These are phyloP conservation scores for Fibroporia radiculosa DNA, from an alignment of 768 basidiomycete genomes.

Conservation along the genomic window DNA sequence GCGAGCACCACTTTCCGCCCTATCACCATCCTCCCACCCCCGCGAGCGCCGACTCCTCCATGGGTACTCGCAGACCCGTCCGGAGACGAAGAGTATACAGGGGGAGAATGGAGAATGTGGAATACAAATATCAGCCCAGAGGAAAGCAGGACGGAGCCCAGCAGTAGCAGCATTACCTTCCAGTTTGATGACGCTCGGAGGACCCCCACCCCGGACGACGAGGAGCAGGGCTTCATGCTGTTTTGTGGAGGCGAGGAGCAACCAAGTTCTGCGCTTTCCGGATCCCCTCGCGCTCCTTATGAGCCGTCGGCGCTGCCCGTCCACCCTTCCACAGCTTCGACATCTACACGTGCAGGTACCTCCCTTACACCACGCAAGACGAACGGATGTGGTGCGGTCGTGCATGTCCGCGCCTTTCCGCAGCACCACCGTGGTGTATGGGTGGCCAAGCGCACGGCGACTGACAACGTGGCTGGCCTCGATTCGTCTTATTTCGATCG, in stretches of 20 bases:
- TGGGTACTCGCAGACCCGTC: constrained; percentile 3
- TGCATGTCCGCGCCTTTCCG: constrained; percentile 50
- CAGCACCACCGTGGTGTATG: constrained; percentile 47
- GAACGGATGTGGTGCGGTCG: constrained; percentile 57
- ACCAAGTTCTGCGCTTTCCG: constrained; percentile 5
- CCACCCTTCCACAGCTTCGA: constrained; percentile 19
- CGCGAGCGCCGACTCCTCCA: not conserved
- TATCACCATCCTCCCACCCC: not conserved
- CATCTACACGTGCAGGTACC: constrained; percentile 9
- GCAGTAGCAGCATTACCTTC: constrained; percentile 6
- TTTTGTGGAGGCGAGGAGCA: constrained; percentile 14
- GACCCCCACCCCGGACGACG: constrained; percentile 11
- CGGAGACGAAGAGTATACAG: constrained; percentile 15
- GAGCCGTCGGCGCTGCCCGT: constrained; percentile 31
- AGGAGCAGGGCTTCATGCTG: constrained; percentile 8
- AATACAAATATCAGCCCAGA: constrained; percentile 2
- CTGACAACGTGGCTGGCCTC: constrained; percentile 47
- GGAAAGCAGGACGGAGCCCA: constrained; percentile 2
- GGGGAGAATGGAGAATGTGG: constrained; percentile 14
- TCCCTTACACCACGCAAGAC: constrained; percentile 22
- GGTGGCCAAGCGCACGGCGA: constrained; percentile 47
- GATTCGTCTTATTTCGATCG: constrained; percentile 54
- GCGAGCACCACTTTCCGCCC: not conserved
- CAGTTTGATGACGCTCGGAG: constrained; percentile 13
- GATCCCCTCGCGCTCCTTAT: constrained; percentile 17